Percentiles rank a stretch among this genome's conserved stretches.
phyloP scores from a whole-genome alignment of 345 rosid species.

The Iberis pinnata region DNA sequence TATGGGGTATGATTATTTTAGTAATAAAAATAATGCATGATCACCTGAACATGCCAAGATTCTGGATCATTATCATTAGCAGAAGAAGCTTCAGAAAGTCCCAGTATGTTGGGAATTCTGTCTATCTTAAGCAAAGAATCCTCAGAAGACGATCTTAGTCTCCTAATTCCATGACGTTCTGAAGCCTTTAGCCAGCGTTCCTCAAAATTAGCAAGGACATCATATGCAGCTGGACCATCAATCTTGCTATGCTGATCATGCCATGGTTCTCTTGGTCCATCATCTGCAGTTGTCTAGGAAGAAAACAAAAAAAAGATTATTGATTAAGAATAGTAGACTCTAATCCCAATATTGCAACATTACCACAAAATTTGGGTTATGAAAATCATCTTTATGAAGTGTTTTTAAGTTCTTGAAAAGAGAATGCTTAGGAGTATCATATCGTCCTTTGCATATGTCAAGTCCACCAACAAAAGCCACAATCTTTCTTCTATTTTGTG shows the following conservation, averaged over 20 bases:
- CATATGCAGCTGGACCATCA: conserved; percentile 95
- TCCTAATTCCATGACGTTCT: conserved; percentile 55
- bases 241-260: conserved; percentile 78
- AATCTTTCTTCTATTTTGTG: conserved; percentile 51
- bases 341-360: conserved; percentile 9
- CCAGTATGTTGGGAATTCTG: conserved; percentile 65
- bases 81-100: conserved; percentile 40
- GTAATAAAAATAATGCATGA: too few relatives aligned
- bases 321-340: neutral
- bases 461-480: conserved; percentile 68
- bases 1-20: too few relatives aligned
- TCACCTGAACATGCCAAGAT: conserved; percentile 84
- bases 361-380: conserved; percentile 58
- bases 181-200: conserved; percentile 89
- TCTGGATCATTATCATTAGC: conserved; percentile 49
- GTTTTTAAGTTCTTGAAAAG: conserved; percentile 51
- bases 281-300: conserved; percentile 42
- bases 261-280: conserved; percentile 93
- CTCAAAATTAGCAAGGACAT: conserved; percentile 74
- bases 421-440: conserved; percentile 61
- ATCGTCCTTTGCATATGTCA: conserved; percentile 60
- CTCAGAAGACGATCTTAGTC: conserved; percentile 44
- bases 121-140: conserved; percentile 75
- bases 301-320: neutral
- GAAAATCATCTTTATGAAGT: conserved; percentile 51